Conservation (phyloP, 441 rosid genomes). For the Hypseocharis bilobata region DNA sequence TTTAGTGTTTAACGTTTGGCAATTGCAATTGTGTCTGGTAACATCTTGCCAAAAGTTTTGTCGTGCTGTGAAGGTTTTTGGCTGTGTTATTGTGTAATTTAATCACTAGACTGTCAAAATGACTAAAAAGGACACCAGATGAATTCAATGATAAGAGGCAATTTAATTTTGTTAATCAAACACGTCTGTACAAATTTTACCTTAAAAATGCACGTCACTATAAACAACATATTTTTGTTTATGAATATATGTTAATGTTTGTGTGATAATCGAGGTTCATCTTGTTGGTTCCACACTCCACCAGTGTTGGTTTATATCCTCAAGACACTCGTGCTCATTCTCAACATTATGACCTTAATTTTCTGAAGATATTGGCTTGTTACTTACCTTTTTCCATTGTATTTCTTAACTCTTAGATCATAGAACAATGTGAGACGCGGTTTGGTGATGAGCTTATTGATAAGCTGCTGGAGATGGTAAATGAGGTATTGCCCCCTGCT, state of each 20-base stretch:
- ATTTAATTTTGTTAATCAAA: not conserved
- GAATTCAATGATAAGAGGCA: not conserved
- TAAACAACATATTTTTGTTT: not conserved
- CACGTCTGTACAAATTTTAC: not conserved
- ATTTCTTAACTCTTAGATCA: slow-evolving; percentile 40
- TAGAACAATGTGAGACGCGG: slow-evolving; percentile 33
- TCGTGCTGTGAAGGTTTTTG: not conserved
- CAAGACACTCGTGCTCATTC: not conserved
- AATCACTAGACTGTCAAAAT: not conserved
- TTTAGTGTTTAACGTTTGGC: not conserved
- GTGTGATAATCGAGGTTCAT: not conserved
- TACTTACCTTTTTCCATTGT: not conserved
- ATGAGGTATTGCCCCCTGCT: slow-evolving; percentile 25
- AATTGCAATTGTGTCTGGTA: not conserved
- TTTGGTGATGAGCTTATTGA: slow-evolving; percentile 27
- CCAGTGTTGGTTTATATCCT: not conserved
- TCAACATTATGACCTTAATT: not conserved
- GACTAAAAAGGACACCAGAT: not conserved
- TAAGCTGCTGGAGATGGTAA: slow-evolving; percentile 28
- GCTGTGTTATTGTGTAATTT: not conserved
- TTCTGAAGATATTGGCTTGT: not conserved
- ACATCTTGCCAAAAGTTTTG: not conserved
- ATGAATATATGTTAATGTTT: not conserved
- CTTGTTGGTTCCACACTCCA: no score
- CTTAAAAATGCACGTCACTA: not conserved